Percentiles rank a stretch among this genome's conserved stretches.
phyloP scores from a whole-genome alignment of 2,329 filamentous ascomycete genomes.

The Pleomassaria siparia region DNA sequence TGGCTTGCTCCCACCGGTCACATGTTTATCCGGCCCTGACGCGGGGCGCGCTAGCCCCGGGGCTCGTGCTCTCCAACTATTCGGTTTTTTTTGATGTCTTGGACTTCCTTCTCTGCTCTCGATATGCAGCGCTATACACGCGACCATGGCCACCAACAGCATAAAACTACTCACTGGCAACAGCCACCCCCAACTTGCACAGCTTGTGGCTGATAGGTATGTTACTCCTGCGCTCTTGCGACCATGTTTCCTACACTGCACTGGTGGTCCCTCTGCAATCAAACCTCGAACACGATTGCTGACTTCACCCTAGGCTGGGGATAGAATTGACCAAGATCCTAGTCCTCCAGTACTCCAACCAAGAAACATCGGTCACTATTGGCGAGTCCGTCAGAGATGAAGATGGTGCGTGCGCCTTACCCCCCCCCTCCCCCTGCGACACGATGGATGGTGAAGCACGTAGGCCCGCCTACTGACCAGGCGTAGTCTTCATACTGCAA shows the following conservation, averaged over 20 bases:
- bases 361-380: constrained; percentile 87
- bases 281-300: constrained; percentile 14
- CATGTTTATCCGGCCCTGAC: not conserved
- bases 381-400: constrained; percentile 96
- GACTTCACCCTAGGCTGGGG: constrained; percentile 59
- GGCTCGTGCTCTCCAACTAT: not conserved
- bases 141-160: constrained; percentile 70
- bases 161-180: constrained; percentile 77
- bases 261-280: not conserved
- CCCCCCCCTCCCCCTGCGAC: not conserved
- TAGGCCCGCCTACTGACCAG: constrained; percentile 20
- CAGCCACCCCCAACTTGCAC: constrained; percentile 71
- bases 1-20: too few species aligned
- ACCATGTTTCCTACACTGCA: not conserved
- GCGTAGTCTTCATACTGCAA: constrained; percentile 86
- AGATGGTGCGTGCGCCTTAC: constrained; percentile 63
- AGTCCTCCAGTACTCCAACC: constrained; percentile 82
- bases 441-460: constrained; percentile 2
- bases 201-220: constrained; percentile 68
- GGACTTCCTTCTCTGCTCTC: constrained; percentile 6
- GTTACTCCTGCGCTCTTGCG: constrained; percentile 17
- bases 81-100: not conserved
- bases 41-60: constrained; percentile 1
- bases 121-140: constrained; percentile 14
- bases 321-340: constrained; percentile 78